phyloP scores from a whole-genome alignment of 208 protist species.

The Angomonas deanei region DNA sequence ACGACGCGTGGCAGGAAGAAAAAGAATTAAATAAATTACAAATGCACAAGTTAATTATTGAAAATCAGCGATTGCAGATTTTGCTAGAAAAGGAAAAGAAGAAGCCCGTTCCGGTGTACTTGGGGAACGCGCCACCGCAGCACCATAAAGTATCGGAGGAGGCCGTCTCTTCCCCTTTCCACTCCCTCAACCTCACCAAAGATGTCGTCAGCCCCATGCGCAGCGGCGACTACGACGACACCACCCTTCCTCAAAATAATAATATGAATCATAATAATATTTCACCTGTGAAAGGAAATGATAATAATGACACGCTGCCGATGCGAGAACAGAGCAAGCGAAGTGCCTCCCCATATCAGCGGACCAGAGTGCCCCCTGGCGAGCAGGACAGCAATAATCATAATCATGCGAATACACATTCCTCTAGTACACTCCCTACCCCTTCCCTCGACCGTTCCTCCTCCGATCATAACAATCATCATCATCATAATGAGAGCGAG shows the following conservation, averaged over 20 bases:
- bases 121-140: too few species aligned
- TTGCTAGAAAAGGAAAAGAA: constrained; percentile 27
- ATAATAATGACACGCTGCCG: neutral
- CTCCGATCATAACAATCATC: neutral
- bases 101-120: neutral
- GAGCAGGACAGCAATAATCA: neutral
- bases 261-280: neutral
- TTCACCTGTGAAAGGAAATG: neutral
- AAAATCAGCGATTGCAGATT: constrained; percentile 64
- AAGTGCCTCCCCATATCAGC: neutral
- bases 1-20: constrained; percentile 53
- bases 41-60: constrained; percentile 43
- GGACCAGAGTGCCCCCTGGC: neutral
- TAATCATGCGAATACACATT: neutral
- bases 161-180: neutral
- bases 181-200: neutral
- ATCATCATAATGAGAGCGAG: neutral
- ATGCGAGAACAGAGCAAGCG: neutral
- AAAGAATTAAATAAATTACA: constrained; percentile 47
- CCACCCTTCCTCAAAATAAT: neutral
- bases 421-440: neutral
- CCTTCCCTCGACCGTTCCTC: neutral
- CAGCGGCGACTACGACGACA: neutral
- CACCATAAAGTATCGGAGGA: neutral
- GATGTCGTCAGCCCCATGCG: neutral